Percentiles rank a stretch among this genome's conserved stretches.
Conservation (phyloP, 768 basidiomycete species). For the Postia placenta region DNA sequence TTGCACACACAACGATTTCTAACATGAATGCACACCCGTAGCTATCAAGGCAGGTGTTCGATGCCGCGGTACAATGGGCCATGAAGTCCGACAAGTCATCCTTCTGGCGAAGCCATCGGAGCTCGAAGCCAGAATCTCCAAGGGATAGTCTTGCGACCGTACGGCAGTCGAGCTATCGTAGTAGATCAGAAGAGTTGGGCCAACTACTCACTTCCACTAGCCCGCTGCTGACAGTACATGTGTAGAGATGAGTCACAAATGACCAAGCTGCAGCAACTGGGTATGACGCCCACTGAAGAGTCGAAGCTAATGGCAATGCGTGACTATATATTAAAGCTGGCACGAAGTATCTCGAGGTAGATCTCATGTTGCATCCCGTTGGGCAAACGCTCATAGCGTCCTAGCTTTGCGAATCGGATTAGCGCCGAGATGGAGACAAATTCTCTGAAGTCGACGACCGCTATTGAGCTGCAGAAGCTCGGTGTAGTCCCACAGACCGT, state of each 20-base stretch:
- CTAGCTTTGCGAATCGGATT: constrained; percentile 62
- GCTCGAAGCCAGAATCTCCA: constrained; percentile 57
- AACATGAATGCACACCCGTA: too few relatives aligned
- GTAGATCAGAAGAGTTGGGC: constrained; percentile 72
- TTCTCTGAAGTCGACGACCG: constrained; percentile 54
- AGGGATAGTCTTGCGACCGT: constrained; percentile 66
- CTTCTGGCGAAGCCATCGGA: constrained; percentile 67
- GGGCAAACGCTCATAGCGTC: background rate
- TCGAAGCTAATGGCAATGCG: constrained; percentile 82
- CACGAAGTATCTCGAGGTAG: constrained; percentile 72
- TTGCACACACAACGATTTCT: too few relatives aligned
- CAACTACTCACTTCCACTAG: background rate
- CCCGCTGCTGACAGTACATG: background rate
- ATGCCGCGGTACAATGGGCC: constrained; percentile 85
- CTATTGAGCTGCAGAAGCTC: constrained; percentile 80
- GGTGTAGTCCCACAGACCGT: constrained; percentile 89
- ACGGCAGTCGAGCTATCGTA: constrained; percentile 47
- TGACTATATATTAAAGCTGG: constrained; percentile 83
- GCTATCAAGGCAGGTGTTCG: constrained; percentile 70
- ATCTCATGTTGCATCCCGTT: background rate
- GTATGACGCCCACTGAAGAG: constrained; percentile 80
- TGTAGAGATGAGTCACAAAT: constrained; percentile 76
- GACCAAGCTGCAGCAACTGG: constrained; percentile 76
- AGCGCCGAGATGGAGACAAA: constrained; percentile 59
- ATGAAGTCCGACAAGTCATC: constrained; percentile 72